Base-by-base conservation (phyloP, 2,329 filamentous ascomycete genomes). In the Epicoccum nigrum region DNA sequence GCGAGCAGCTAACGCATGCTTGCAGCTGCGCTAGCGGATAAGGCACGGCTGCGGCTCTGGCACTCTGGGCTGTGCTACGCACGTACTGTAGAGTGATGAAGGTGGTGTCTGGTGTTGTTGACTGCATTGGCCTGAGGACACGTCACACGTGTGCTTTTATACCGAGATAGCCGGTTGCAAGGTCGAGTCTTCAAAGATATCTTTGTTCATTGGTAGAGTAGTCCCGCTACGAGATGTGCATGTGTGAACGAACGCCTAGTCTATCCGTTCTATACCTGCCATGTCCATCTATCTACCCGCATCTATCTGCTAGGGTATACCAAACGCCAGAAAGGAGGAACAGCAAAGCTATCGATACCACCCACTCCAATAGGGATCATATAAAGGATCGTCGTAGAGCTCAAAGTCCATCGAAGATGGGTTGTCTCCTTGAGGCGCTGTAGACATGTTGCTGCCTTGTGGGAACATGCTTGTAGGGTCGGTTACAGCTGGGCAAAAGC, bases 41-140 rank as follows among this genome's bases (percentile, higher is more conserved):
- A 47, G 33, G 39, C 39, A 47, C 49, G 33, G 43, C 16, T 47
- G 38, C 38, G 43, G 48, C 42, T 51, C 19, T 41, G n/a, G n/a
- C 23, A 17, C 25, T 11, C 20, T 33, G 16, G 32, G n/a, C 5
- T 11, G 23, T 25, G 13, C 27, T 23, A 30, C 17, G 23, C 25
- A 25, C 37, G n/a, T 7, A 20, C 15, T 30, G 9, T n/a, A n/a
- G n/a, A n/a, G n/a, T n/a, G n/a, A n/a, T n/a, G n/a, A n/a, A n/a
- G n/a, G n/a, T 40, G 32, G 2, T 34, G 15, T n/a, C 15, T 34
- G 2, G 7, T 5, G n/a, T n/a, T 34, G 7, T 7, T 27, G 35
- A 37, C 19, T 13, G 30, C 15, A 15, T 15, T 31, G 30, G 13
- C 30, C n/a, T n/a, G n/a, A n/a, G n/a, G n/a, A n/a, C n/a, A n/a